Base-by-base conservation (phyloP, 345 rosid species). In the Aquilaria malaccensis region DNA sequence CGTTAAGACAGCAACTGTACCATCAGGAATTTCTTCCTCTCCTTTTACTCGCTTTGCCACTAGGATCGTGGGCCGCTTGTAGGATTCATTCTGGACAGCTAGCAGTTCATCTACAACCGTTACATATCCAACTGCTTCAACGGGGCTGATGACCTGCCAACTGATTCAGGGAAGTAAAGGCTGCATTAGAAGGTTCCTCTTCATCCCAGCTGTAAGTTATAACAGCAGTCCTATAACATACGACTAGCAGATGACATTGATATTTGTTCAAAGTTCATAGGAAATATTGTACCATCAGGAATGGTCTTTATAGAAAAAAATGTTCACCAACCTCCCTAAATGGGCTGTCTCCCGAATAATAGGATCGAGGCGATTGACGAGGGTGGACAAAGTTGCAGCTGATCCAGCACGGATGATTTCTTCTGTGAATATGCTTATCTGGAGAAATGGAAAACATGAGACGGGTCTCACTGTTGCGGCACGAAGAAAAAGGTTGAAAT, bases 121-220 rank as follows among this genome's bases (percentile, higher is more conserved):
- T 61, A 94, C 91, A 71, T 83, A 85, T 70, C 99, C 99, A 22
- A 80, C 80, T 56, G 76, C 95, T 74, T 94, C 97, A 67, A 83
- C 86, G 9, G 99, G 96, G 70, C 99, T 90, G 60, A 90, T 94
- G 68, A 94, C 95, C 83, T 94, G 99, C 99, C 99, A 94, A 69
- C 99, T 94, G 91, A 73, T 67, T 63, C 65, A 76, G 68, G 61
- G 70, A 66, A 75, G 58, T 29, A 4, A 37, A 65, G 74, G 55
- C 51, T 58, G 61, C 74, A 55, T 72, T 45, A 75, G 62, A 58
- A 46, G 65, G 68, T 68, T 50, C 58, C 62, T 45, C 62, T 64
- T 15, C 52, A n/a, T 57, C 68, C 61, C 69, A 43, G 47, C 54
- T 33, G 0, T 22, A 22, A 43, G 43, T 22, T 51, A 48, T 6